Base-by-base conservation (phyloP, 257 asterid species). In the Solanum microdontum region DNA sequence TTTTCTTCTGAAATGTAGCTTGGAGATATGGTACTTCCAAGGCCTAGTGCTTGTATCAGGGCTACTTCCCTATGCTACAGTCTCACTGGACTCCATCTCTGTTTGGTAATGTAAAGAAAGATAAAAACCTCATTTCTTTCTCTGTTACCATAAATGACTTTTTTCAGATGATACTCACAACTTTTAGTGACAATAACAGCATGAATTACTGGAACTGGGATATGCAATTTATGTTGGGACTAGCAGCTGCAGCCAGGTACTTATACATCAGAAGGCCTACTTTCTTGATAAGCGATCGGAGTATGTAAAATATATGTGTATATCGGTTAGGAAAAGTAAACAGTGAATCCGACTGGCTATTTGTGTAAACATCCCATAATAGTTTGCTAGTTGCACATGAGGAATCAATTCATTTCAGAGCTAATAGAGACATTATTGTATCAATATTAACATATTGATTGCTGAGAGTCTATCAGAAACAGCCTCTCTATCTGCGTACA, bases 201-300 rank as follows among this genome's bases (percentile, higher is more conserved):
- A 87, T 90, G 92, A 90, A 88, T 84, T 90, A 90, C 74, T 88
- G 72, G 87, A 88, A 87, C 86, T 90, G 92, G 92, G 91, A 90
- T 36, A 87, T 90, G 85, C 66, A 76, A 14, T 70, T 88, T 12
- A 87, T 88, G 90, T 68, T 90, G 39, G 92, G 92, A 80, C 23
- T 90, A 55, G 84, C 87, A 1, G 75, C 87, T 51, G 89, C 88
- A 13, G 88, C 91, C 86, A 90, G 92, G 92, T 89, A 86, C 26
- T 9, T 39, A 66, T 45, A 45, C 26, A 69, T 21, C 28, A 76
- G 17, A 62, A 8, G 2, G 19, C n/a, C 11, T 70, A 68, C 36
- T 4, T 69, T 33, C 23, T 28, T 69, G 7, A 43, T 10, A 24
- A 72, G 4, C 23, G 45, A 73, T 73, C 12, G n/a, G 40, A 70